These are phyloP conservation scores for Amauroascus niger DNA, from an alignment of 2,329 filamentous ascomycete genomes.

Conservation along the genomic window DNA sequence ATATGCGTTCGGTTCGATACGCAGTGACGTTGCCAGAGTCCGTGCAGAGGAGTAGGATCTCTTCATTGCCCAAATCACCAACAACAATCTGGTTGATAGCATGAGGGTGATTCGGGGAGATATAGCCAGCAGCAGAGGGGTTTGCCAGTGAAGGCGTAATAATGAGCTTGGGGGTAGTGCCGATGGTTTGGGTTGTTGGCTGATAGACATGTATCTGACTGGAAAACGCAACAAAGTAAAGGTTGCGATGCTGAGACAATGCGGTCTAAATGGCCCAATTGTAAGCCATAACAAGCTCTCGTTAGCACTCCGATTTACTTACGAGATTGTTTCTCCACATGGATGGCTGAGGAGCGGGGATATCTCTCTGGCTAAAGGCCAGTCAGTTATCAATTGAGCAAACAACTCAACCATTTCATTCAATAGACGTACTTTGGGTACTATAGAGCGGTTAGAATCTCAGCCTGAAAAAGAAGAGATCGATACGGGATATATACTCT, in stretches of 20 bases:
- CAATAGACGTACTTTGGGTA: constrained; percentile 5
- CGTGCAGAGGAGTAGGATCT: constrained; percentile 57
- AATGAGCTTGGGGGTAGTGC: constrained; percentile 32
- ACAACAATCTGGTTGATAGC: constrained; percentile 60
- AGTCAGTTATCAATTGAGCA: not conserved
- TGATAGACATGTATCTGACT: constrained; percentile 38
- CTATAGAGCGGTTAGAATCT: constrained; percentile 6
- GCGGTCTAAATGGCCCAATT: constrained; percentile 27
- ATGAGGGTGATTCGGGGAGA: constrained; percentile 48
- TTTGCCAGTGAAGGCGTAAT: constrained; percentile 37
- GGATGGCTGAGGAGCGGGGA: constrained; percentile 25
- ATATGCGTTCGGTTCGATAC: constrained; percentile 53
- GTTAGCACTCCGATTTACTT: constrained; percentile 11
- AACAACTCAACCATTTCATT: not conserved
- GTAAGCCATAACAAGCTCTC: constrained; percentile 9
- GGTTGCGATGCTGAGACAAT: constrained; percentile 39
- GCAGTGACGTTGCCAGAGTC: constrained; percentile 68
- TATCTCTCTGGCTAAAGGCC: constrained; percentile 22
- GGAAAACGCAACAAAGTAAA: constrained; percentile 38
- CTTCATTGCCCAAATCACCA: constrained; percentile 58
- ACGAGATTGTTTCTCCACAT: constrained; percentile 40
- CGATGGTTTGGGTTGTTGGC: constrained; percentile 34
- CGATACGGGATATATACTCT: constrained; percentile 22
- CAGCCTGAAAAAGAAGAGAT: not conserved
- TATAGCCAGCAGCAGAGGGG: constrained; percentile 41